Conservation (phyloP, 495 filamentous ascomycete species). For the Neurospora sp. region DNA sequence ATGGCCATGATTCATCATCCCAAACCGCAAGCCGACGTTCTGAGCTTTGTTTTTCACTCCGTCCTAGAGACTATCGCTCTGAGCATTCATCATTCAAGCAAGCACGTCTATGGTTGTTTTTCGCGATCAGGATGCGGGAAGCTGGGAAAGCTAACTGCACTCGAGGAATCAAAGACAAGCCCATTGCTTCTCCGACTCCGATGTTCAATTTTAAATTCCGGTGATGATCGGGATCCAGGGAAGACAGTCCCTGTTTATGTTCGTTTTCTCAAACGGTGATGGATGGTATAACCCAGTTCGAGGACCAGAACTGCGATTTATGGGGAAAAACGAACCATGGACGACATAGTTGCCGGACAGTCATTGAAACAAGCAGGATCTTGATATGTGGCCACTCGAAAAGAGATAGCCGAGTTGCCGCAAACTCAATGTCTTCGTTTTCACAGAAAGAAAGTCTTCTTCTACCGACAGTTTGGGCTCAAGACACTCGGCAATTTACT, state of each 20-base stretch:
- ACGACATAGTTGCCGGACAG: not conserved
- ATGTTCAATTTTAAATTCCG: not conserved
- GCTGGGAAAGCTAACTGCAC: not conserved
- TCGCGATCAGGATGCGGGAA: not conserved
- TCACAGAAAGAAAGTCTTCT: not conserved
- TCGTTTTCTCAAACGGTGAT: not conserved
- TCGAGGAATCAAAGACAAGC: not conserved
- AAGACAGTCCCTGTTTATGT: not conserved
- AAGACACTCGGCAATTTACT: not conserved
- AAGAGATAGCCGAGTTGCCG: not conserved
- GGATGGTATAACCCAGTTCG: not conserved
- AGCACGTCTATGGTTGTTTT: not conserved
- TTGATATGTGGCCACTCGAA: not conserved
- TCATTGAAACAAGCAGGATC: fast-evolving
- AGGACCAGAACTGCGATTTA: not conserved
- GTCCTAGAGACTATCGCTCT: too few species aligned
- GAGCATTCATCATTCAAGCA: not conserved
- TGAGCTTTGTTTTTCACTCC: not conserved
- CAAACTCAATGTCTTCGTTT: not conserved
- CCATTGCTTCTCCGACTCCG: not conserved
- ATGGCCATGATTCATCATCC: not conserved
- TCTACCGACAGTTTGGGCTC: not conserved
- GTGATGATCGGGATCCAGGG: not conserved
- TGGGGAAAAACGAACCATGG: not conserved
- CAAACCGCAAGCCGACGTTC: not conserved